phyloP scores from a whole-genome alignment of 306 rosid genomes.

The Castanopsis chinensis region DNA sequence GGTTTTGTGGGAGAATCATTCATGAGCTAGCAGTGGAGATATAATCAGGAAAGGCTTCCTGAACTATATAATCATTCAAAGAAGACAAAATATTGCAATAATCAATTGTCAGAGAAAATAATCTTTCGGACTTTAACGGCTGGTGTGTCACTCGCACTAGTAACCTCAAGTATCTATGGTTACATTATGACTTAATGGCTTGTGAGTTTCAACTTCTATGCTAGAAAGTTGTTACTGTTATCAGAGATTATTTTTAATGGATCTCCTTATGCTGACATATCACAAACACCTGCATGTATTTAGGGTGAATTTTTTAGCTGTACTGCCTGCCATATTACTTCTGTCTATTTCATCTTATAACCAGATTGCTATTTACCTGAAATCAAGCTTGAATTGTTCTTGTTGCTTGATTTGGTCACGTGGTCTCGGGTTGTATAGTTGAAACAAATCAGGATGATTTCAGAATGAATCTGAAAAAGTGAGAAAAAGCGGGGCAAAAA shows the following conservation, averaged over 20 bases:
- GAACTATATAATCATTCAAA: neutral
- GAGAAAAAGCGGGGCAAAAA: no score
- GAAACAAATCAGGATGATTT: no score
- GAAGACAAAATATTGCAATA: neutral
- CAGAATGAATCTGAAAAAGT: no score
- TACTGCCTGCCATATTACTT: neutral
- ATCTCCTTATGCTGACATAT: no score
- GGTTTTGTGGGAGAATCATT: neutral
- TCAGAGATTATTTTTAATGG: no score
- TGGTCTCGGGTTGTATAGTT: no score
- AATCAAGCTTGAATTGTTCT: no score
- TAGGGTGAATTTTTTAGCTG: neutral
- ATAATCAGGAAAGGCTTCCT: neutral
- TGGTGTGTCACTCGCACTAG: neutral
- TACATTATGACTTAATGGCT: neutral
- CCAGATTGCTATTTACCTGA: neutral
- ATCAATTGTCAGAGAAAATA: neutral
- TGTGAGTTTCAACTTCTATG: neutral
- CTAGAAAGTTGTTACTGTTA: no score
- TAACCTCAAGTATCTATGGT: neutral
- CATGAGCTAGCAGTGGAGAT: neutral
- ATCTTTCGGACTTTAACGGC: neutral
- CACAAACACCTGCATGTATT: neutral
- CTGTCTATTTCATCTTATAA: neutral
- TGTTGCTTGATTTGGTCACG: no score